Evolutionary conservation across 176 grass and related monocot species (phyloP), one percentile per base, ranked within the genome.

Genomic region (Raddia distichophylla): DNA sequence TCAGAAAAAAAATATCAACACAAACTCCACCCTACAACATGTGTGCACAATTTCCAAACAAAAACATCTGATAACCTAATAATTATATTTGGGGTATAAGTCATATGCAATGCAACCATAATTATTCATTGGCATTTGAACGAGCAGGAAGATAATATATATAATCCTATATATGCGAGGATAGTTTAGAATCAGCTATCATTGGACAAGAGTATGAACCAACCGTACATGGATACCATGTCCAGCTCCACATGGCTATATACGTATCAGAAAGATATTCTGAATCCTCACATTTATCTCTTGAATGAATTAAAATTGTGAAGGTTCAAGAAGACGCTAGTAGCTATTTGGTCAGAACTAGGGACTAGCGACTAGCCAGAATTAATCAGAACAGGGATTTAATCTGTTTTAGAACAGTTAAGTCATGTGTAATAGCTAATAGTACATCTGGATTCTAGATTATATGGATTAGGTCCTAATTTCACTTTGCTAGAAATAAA

Each of bases 1-100:
- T 70, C 17, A 14, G 22, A 12, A 67, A 88, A 67, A 88, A 45
- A 58, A 17, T 42, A 35, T 77, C 45, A 60, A 70, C n/a, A 49
- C 40, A 44, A 66, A 57, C 9, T 62, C 55, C 55, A 53, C n/a
- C 14, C 37, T 10, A 19, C 49, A 70, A 60, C 37, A 33, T 50
- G 45, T 60, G 51, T 78, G 27, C 76, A 65, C 27, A 18, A 51
- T 51, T 64, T 51, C 45, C 75, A 64, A 48, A 76, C 42, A 76
- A 47, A 61, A 17, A 47, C 37, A 19, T 10, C 34, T 58, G 35
- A 46, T 12, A 19, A 17, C 51, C 42, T 49, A 45, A 80, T 10
- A 78, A 64, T 14, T 51, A n/a, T 51, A 64, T 78, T 64, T 51
- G 3, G 14, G 62, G 15, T n/a, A 64, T 15, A 78, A 77, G 61